These are phyloP conservation scores for Rosa hybrid DNA, from an alignment of 331 rosid species.

Conservation along the genomic window DNA sequence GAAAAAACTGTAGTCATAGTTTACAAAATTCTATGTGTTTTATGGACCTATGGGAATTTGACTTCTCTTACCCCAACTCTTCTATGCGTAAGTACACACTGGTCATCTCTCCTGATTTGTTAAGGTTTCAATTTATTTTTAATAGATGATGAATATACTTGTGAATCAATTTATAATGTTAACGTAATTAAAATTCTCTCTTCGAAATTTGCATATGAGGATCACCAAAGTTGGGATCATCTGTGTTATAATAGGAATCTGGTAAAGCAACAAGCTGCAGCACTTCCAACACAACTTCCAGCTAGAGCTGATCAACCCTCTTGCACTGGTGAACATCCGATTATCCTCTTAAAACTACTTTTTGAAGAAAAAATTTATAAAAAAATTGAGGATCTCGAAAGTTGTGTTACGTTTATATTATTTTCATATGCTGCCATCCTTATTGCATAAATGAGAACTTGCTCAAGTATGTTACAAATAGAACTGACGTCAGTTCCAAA, in stretches of 20 bases:
- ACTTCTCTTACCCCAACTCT: too few relatives aligned
- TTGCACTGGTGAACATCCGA: constrained; percentile 57
- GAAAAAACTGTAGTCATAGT: too few relatives aligned
- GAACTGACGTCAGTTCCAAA: background rate
- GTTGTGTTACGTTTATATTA: background rate
- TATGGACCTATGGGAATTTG: too few relatives aligned
- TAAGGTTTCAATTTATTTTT: too few relatives aligned
- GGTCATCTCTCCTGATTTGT: too few relatives aligned
- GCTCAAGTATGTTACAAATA: background rate
- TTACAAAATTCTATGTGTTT: too few relatives aligned
- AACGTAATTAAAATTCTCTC: constrained; percentile 21
- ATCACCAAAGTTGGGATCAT: constrained; percentile 60
- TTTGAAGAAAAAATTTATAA: background rate
- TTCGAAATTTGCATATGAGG: constrained; percentile 52
- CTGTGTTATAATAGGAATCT: constrained; percentile 55
- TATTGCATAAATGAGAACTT: background rate
- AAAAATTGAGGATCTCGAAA: background rate
- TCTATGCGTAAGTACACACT: too few relatives aligned
- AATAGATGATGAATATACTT: too few relatives aligned
- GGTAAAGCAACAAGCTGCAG: constrained; percentile 45
- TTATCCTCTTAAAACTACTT: background rate
- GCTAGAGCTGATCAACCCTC: constrained; percentile 87
- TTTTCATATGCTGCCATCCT: background rate
- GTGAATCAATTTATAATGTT: constrained; percentile 7
- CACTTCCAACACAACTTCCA: constrained; percentile 91